phyloP scores from a whole-genome alignment of 1,284 basidiomycete genomes.

The Marasmius sp. region DNA sequence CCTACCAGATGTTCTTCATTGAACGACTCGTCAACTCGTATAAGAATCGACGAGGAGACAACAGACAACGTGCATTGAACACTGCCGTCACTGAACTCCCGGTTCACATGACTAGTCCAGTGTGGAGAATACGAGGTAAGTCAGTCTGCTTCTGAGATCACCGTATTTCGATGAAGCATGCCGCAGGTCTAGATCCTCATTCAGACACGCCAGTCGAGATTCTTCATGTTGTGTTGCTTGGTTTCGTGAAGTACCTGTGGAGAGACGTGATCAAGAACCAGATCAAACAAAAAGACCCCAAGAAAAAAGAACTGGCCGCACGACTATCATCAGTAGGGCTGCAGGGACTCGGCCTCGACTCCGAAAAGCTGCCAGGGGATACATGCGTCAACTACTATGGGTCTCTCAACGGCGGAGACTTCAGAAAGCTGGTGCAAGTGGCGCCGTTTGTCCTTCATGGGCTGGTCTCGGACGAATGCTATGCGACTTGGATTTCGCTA shows the following conservation, averaged over 20 bases:
- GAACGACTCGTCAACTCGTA: slow-evolving; percentile 21
- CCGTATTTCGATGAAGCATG: too few species aligned
- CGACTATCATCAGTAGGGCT: not conserved
- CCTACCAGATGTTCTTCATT: slow-evolving; percentile 22
- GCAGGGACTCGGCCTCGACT: not conserved
- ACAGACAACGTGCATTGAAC: slow-evolving; percentile 16
- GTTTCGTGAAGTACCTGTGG: slow-evolving; percentile 41
- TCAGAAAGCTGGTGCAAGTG: slow-evolving; percentile 5
- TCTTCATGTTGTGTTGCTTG: slow-evolving; percentile 36
- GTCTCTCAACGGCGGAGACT: slow-evolving; percentile 7
- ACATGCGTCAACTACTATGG: slow-evolving; percentile 3
- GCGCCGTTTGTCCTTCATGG: slow-evolving; percentile 8
- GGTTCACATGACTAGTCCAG: slow-evolving; percentile 20
- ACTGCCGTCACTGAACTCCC: slow-evolving; percentile 14
- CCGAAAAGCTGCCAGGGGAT: not conserved
- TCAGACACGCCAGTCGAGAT: slow-evolving; percentile 36
- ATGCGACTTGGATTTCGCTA: slow-evolving; percentile 29
- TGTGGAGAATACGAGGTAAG: slow-evolving; percentile 23
- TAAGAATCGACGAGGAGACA: slow-evolving; percentile 10
- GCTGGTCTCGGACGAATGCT: not conserved
- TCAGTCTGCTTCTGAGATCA: too few species aligned
- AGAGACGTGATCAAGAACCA: slow-evolving; percentile 29
- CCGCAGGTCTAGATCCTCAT: slow-evolving; percentile 35
- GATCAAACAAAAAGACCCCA: slow-evolving; percentile 15
- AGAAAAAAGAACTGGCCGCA: not conserved